Evolutionary conservation across 1,284 basidiomycete species (phyloP), one percentile per base, ranked within the genome.

Genomic region (Cutaneotrichosporon curvatum): DNA sequence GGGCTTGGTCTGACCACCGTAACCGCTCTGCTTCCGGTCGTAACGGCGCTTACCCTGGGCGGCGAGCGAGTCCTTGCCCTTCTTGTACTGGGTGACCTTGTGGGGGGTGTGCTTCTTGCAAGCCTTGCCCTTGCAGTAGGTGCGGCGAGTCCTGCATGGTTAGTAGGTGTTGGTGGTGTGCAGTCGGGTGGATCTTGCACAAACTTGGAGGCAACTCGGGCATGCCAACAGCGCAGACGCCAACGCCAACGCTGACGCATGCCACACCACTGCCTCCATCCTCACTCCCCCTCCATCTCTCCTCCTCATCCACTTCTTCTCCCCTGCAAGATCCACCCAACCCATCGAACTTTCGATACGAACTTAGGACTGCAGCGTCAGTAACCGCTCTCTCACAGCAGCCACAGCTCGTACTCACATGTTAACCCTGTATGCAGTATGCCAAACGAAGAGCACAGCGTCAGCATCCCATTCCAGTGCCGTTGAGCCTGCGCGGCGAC

Each of bases 11-110:
- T 96, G 92, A 80, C 94, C 94, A 87, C 94, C 94, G 78, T 97
- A 99, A 79, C 94, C 94, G 69, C 85, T 86, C 76, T 95, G 91
- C 81, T 95, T 96, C 67, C 87, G 83, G 79, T 96, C 94, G 78
- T 99, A 98, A 81, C 95, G 91, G 72, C 94, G 88, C 85, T 99
- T 98, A 78, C 94, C 95, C 79, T 99, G 91, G 54, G 90, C 92
- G 72, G 86, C 85, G 59, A 91, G 76, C 54, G 90, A 95, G 73
- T 88, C 90, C 78, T 95, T 95, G 72, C 91, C 91, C 81, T 88
- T 94, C 85, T 95, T 96, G 81, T 94, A 95, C 73, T 95, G 90
- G 54, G 90, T 94, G 34, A 73, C 90, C 76, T 95, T 94, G 78
- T 95, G 91, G 50, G 89, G 92, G 85, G 91, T 96, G 83, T 97